These are phyloP conservation scores for Petunia secreta DNA, from an alignment of 257 asterid species.

Conservation along the genomic window DNA sequence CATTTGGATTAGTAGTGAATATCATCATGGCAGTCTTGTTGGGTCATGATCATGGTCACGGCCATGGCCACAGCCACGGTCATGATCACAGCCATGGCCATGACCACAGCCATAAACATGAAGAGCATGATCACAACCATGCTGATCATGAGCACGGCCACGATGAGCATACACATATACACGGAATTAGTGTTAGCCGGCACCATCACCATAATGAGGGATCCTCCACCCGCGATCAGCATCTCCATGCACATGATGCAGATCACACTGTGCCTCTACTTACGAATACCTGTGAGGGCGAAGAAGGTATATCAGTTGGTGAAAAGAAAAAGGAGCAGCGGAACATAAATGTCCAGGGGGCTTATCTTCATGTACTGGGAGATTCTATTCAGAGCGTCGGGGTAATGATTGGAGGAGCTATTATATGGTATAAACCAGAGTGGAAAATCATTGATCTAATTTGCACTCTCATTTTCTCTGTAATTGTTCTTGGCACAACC, in stretches of 20 bases:
- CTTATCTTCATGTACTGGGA: conserved; percentile 90
- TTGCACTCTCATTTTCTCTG: conserved; percentile 80
- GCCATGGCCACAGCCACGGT: conserved; percentile 47
- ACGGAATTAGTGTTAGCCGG: conserved; percentile 53
- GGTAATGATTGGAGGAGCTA: conserved; percentile 93
- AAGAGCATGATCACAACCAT: conserved; percentile 43
- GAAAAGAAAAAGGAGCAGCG: conserved; percentile 45
- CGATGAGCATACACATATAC: conserved; percentile 47
- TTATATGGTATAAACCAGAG: conserved; percentile 86
- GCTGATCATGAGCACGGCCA: conserved; percentile 49
- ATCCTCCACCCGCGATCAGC: conserved; percentile 35
- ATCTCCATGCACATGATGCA: conserved; percentile 44
- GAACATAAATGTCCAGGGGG: conserved; percentile 91
- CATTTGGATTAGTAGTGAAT: conserved; percentile 81
- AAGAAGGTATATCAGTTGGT: conserved; percentile 35
- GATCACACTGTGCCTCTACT: conserved; percentile 54
- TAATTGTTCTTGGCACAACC: conserved; percentile 68
- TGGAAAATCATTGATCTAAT: conserved; percentile 87
- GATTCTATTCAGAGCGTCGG: conserved; percentile 92
- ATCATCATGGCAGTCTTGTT: conserved; percentile 74
- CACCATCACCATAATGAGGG: conserved; percentile 45
- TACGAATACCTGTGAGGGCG: conserved; percentile 34
- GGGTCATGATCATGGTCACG: conserved; percentile 84
- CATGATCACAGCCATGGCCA: conserved; percentile 45
- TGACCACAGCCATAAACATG: conserved; percentile 41